Evolutionary conservation across 768 basidiomycete species (phyloP), one percentile per base, ranked within the genome.

Genomic region (Mycena rebaudengoi): DNA sequence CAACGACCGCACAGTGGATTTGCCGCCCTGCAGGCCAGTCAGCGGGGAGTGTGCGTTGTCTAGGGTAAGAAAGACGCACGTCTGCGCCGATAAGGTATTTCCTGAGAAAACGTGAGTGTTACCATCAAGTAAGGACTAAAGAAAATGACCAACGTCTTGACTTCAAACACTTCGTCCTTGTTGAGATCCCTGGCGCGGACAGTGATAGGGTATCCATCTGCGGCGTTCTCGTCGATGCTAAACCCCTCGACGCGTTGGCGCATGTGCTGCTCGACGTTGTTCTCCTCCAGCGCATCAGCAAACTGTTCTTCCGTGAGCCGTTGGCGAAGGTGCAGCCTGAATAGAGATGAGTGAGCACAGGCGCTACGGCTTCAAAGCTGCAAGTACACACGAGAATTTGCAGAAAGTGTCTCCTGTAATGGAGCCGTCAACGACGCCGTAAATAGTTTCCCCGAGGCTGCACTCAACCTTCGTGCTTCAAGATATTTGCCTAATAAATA

Each of bases 51-150:
- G 23, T 26, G 26, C 25, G 40, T 32, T 11, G 26, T 26, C 18
- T 43, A n/a, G 4, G 41, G 21, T n/a, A 32, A 37, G 1, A 37
- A 44, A 39, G 8, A n/a, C 52, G 11, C 44, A 68, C 68, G 13
- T 69, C 68, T 16, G 68, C 68, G 2, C 68, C 68, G 7, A 69
- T 50, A 40, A 69, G 65, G 45, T 64, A 69, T 50, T 67, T 64
- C n/a, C 68, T 69, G 44, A 18, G 20, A 33, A 63, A 21, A 12
- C 21, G 48, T 59, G 13, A 62, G 53, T 12, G n/a, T 29, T 62
- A 14, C 11, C n/a, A n/a, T 8, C 3, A 25, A 33, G 16, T 8
- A 0, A 7, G n/a, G 16, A 21, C n/a, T 41, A 46, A 14, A 6
- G n/a, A 51, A 25, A 33, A 4, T 20, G 10, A 10, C 4, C 1